phyloP scores from a whole-genome alignment of 306 rosid species.

The Glycine soja region DNA sequence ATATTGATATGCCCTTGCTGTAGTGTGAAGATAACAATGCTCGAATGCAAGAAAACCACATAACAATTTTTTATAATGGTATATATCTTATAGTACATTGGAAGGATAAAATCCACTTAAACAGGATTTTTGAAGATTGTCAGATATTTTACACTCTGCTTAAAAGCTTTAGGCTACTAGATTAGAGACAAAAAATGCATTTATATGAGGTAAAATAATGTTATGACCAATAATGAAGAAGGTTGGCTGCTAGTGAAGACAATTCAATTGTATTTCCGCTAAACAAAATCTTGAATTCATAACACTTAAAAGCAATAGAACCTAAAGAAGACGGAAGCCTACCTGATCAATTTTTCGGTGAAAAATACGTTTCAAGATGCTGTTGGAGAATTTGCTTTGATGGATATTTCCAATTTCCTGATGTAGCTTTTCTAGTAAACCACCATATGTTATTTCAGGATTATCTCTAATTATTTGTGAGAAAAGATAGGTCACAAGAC shows the following conservation, averaged over 20 bases:
- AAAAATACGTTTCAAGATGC: slow-evolving; percentile 31
- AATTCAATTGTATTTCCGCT: not conserved
- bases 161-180: not conserved
- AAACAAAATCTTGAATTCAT: slow-evolving; percentile 6
- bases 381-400: slow-evolving; percentile 31
- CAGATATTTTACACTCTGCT: not conserved
- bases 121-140: not conserved
- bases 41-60: not conserved
- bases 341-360: slow-evolving; percentile 57
- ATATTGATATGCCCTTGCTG: slow-evolving; percentile 1
- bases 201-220: not conserved
- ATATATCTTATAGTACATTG: not conserved
- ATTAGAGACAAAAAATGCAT: not conserved
- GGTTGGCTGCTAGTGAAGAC: not conserved
- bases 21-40: not conserved
- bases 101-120: not conserved
- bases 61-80: not conserved
- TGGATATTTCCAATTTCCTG: slow-evolving; percentile 29
- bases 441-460: slow-evolving; percentile 8
- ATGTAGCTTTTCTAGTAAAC: slow-evolving; percentile 45
- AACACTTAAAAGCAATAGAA: not conserved
- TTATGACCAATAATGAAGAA: too few relatives aligned
- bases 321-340: not conserved
- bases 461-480: slow-evolving; percentile 13
- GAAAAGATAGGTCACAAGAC: slow-evolving; percentile 68